Conservation (phyloP, 208 protist genomes). For the Trichomonas gallinae region DNA sequence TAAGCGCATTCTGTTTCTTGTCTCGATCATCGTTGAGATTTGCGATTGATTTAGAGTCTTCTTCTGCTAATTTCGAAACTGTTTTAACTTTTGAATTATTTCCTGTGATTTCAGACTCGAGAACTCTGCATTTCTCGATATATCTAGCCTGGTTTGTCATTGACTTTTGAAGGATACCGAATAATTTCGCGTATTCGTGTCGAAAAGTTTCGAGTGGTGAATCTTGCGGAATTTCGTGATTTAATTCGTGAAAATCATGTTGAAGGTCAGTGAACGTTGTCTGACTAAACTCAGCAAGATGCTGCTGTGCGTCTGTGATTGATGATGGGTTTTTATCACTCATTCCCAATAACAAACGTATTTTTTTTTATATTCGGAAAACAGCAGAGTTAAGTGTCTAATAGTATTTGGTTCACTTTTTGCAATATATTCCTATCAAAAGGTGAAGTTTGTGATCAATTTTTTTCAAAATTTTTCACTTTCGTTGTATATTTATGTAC, state of each 20-base stretch:
- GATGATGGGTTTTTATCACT: not conserved
- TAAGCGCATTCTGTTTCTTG: not conserved
- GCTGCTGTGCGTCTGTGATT: not conserved
- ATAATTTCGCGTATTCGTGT: not conserved
- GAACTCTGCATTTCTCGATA: not conserved
- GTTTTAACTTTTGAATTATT: constrained; percentile 8
- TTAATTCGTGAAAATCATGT: constrained; percentile 10
- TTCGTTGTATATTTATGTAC: too few relatives aligned
- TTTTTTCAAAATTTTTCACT: too few relatives aligned
- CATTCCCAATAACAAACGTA: not conserved
- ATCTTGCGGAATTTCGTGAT: constrained; percentile 21
- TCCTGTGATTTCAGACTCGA: not conserved
- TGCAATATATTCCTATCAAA: too few relatives aligned
- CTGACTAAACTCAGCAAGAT: not conserved
- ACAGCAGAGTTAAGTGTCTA: too few relatives aligned
- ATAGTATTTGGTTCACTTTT: too few relatives aligned
- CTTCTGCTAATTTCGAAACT: not conserved
- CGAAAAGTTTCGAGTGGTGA: not conserved
- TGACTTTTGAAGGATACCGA: not conserved
- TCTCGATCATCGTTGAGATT: not conserved
- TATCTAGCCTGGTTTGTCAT: constrained; percentile 4
- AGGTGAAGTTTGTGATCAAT: too few relatives aligned
- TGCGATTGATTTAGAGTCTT: not conserved
- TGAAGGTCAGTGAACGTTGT: not conserved
- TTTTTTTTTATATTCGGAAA: not conserved